These are phyloP conservation scores for Gonium pectorale DNA, from an alignment of 139 green algal genomes.

Conservation along the genomic window DNA sequence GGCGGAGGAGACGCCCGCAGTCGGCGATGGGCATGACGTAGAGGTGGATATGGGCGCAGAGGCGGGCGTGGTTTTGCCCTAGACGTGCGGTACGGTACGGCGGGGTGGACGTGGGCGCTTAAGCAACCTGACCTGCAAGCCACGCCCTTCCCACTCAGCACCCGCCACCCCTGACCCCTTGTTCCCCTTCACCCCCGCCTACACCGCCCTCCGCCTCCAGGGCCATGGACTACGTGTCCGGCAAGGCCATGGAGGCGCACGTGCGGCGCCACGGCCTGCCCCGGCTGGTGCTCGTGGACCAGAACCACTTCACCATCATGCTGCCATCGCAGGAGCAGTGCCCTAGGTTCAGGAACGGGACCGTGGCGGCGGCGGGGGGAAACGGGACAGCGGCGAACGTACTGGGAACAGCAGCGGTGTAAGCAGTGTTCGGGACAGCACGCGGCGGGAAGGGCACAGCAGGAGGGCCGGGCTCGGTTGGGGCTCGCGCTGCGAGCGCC, in stretches of 20 bases:
- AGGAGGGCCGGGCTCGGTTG: too few relatives aligned
- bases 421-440: too few relatives aligned
- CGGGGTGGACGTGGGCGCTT: neutral
- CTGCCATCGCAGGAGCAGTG: neutral
- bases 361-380: too few relatives aligned
- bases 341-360: too few relatives aligned
- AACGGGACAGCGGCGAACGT: too few relatives aligned
- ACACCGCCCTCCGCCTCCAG: neutral
- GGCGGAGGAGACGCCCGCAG: too few relatives aligned
- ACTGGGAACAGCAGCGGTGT: too few relatives aligned
- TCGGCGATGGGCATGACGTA: too few relatives aligned
- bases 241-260: neutral
- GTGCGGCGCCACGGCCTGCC: neutral
- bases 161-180: neutral
- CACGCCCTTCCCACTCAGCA: neutral
- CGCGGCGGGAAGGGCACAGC: too few relatives aligned
- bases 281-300: slow-evolving; percentile 33
- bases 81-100: too few relatives aligned
- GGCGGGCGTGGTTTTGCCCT: neutral
- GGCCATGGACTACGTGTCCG: slow-evolving; percentile 23
- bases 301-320: slow-evolving; percentile 26
- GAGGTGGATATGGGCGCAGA: too few relatives aligned
- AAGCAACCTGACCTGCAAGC: neutral
- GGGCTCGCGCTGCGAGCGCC: too few relatives aligned
- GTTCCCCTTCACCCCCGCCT: neutral